These are phyloP conservation scores for Saccharomyces hybrid DNA, from an alignment of 1,139 yeast species.

Conservation along the genomic window DNA sequence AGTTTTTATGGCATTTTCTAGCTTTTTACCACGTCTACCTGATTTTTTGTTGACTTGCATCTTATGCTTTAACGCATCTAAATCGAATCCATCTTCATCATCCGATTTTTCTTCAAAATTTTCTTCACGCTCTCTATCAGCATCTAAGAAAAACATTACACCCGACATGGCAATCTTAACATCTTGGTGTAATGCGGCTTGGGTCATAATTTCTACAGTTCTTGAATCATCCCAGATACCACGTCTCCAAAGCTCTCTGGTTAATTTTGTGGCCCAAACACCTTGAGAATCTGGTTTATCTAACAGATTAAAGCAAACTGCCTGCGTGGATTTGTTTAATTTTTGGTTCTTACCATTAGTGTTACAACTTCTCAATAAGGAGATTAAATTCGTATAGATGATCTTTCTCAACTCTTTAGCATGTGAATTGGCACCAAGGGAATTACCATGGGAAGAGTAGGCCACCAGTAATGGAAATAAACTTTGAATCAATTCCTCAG, in stretches of 20 bases:
- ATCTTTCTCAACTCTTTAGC: constrained; percentile 79
- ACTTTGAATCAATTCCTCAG: constrained; percentile 77
- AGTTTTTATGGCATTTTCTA: constrained; percentile 62
- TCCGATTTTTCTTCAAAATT: constrained; percentile 63
- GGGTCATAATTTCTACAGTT: constrained; percentile 93
- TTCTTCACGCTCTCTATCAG: constrained; percentile 91
- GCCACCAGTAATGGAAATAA: constrained; percentile 70
- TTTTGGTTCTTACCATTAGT: constrained; percentile 75
- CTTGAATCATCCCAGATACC: constrained; percentile 97
- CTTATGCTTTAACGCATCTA: constrained; percentile 65
- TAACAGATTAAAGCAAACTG: constrained; percentile 74
- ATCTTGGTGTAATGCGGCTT: constrained; percentile 81
- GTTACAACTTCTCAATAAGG: constrained; percentile 73
- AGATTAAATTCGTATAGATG: constrained; percentile 68
- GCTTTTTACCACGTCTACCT: constrained; percentile 67
- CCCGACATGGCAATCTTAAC: constrained; percentile 86
- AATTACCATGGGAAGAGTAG: constrained; percentile 42
- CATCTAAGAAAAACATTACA: constrained; percentile 83
- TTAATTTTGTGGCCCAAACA: constrained; percentile 90
- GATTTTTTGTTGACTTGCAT: constrained; percentile 78
- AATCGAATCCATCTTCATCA: constrained; percentile 67
- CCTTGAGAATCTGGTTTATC: constrained; percentile 78
- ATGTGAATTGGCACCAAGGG: constrained; percentile 48
- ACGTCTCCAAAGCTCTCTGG: constrained; percentile 93
- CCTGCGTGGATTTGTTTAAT: constrained; percentile 83